Conservation (phyloP, 2,329 filamentous ascomycete species). For the Exophiala sideris region DNA sequence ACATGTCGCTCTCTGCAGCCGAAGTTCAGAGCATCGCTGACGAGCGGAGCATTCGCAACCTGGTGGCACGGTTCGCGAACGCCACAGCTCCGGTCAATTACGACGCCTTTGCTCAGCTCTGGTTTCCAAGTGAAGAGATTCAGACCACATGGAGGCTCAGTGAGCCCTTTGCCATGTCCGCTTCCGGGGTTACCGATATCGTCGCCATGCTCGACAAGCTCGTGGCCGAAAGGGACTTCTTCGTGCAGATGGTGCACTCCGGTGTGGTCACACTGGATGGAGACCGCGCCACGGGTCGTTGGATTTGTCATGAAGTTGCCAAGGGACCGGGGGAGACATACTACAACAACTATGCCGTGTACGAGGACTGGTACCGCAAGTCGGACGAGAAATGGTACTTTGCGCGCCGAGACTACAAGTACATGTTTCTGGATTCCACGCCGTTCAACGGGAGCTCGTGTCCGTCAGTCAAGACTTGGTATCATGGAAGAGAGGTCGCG, state of each 20-base stretch:
- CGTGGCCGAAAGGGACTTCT: constrained; percentile 6
- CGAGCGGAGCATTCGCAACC: constrained; percentile 6
- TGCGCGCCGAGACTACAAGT: constrained; percentile 7
- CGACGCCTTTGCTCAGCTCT: constrained; percentile 5
- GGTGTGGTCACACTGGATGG: constrained; percentile 9
- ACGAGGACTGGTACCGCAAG: constrained; percentile 12
- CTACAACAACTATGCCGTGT: constrained; percentile 15
- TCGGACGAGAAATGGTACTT: constrained; percentile 10
- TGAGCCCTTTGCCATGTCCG: constrained; percentile 7
- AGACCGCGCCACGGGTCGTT: constrained; percentile 8
- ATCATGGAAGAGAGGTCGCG: not conserved
- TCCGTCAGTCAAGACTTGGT: constrained; percentile 3
- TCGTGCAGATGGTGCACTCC: constrained; percentile 15
- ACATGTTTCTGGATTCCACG: constrained; percentile 14
- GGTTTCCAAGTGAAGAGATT: not conserved
- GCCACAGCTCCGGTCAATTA: constrained; percentile 1
- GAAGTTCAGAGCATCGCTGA: constrained; percentile 7
- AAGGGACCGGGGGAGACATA: constrained; percentile 11
- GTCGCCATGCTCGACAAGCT: constrained; percentile 5
- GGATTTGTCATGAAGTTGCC: constrained; percentile 10
- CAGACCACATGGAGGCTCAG: constrained; percentile 4
- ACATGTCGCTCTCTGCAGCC: not conserved
- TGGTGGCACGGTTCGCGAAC: constrained; percentile 12
- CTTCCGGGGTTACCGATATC: not conserved
- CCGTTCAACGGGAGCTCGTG: constrained; percentile 5